These are phyloP conservation scores for Coniella lustricola DNA, from an alignment of 2,329 filamentous ascomycete species.

Conservation along the genomic window DNA sequence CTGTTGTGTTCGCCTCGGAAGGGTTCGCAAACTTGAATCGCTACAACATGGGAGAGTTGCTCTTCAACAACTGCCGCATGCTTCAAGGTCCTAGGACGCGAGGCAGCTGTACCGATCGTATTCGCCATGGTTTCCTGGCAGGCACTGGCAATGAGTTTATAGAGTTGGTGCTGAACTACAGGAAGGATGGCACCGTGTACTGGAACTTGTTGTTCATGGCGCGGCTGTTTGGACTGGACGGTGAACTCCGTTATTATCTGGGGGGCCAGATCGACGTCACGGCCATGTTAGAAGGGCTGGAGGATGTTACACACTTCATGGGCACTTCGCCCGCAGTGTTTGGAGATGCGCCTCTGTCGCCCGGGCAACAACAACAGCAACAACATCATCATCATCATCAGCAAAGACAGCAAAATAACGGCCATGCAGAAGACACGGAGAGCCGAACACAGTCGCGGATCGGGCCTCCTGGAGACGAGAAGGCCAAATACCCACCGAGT, in stretches of 20 bases:
- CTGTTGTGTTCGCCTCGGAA: slow-evolving; percentile 7
- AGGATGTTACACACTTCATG: slow-evolving; percentile 1
- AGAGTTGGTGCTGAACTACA: slow-evolving; percentile 10
- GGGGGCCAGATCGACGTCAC: slow-evolving; percentile 12
- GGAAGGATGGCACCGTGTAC: slow-evolving; percentile 1
- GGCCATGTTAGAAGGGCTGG: slow-evolving; percentile 2
- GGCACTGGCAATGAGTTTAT: slow-evolving; percentile 4
- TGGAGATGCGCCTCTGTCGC: background rate
- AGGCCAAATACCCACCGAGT: slow-evolving; percentile 6
- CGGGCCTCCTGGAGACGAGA: background rate
- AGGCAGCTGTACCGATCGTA: slow-evolving; percentile 6
- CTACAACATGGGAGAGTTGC: slow-evolving; percentile 1
- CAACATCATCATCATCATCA: background rate
- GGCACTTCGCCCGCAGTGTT: background rate
- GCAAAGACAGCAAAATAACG: background rate
- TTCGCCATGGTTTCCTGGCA: slow-evolving; percentile 3
- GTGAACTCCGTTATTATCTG: slow-evolving; percentile 2
- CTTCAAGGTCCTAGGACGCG: slow-evolving; percentile 5
- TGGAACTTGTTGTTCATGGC: slow-evolving; percentile 12
- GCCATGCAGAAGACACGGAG: background rate
- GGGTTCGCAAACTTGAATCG: slow-evolving; percentile 2
- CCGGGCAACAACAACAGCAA: background rate
- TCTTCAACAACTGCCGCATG: slow-evolving; percentile 4
- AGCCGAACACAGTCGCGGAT: background rate
- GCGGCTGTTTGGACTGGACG: background rate